Percentiles rank a stretch among this genome's conserved stretches.
These are phyloP conservation scores for Parafenestella ontariensis DNA, from an alignment of 2,329 filamentous ascomycete genomes.

Conservation along the genomic window DNA sequence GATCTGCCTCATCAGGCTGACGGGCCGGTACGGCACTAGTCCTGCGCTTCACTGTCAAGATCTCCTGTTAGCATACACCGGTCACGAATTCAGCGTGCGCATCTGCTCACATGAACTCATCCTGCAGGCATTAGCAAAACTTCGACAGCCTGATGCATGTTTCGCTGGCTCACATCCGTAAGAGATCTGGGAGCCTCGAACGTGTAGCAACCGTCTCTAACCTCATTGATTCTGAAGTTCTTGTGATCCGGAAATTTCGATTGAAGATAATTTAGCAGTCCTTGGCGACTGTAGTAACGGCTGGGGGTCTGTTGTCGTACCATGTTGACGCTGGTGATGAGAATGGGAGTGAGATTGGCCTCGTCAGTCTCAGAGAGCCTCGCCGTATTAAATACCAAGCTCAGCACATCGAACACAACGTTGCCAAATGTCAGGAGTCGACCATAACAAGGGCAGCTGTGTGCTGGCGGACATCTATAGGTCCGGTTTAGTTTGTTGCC, in stretches of 20 bases:
- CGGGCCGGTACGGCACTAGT: background rate
- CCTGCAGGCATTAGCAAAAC: background rate
- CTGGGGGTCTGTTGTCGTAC: background rate
- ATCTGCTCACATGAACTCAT: background rate
- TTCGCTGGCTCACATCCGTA: background rate
- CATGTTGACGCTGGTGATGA: no score
- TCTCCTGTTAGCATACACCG: background rate
- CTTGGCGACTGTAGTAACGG: background rate
- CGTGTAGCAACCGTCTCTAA: background rate
- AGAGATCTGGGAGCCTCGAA: constrained; percentile 4
- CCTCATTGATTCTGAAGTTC: constrained; percentile 1
- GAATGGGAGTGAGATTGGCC: no score
- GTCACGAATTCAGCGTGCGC: no score
- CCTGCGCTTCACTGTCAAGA: constrained; percentile 1
- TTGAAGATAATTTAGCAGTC: background rate
- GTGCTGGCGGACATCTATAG: no score
- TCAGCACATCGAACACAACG: no score
- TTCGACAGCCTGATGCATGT: background rate
- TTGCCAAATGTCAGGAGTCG: no score
- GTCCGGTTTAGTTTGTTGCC: no score
- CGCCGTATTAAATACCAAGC: no score
- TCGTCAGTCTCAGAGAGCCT: no score
- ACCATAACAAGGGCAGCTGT: no score
- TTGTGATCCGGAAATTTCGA: background rate
- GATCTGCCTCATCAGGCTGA: background rate